Percentiles rank a stretch among this genome's conserved stretches.
Conservation (phyloP, 768 basidiomycete genomes). For the Boletus huronensis region DNA sequence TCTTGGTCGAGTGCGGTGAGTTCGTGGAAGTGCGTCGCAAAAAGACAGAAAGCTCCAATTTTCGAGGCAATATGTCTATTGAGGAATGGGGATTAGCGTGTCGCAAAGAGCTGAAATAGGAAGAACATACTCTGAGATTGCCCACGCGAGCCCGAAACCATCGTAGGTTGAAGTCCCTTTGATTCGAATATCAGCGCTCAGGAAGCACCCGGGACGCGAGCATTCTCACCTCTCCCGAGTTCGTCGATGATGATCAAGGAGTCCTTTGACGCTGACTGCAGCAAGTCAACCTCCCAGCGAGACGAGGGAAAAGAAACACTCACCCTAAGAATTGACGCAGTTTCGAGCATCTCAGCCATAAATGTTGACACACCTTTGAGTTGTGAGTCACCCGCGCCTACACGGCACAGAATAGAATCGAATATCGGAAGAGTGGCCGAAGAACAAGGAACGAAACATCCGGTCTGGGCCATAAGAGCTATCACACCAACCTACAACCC, state of each 20-base stretch:
- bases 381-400: slow-evolving; percentile 97
- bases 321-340: slow-evolving; percentile 89
- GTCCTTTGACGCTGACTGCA: slow-evolving; percentile 83
- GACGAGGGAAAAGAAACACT: slow-evolving; percentile 19
- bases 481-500: slow-evolving; percentile 79
- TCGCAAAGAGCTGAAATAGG: too few relatives aligned
- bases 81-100: background rate
- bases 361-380: slow-evolving; percentile 98
- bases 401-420: slow-evolving; percentile 91
- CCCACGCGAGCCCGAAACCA: slow-evolving; percentile 97
- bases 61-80: slow-evolving; percentile 86
- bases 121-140: slow-evolving; percentile 84
- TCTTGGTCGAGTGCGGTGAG: slow-evolving; percentile 89
- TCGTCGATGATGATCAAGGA: slow-evolving; percentile 98
- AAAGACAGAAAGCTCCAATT: slow-evolving; percentile 91
- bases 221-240: slow-evolving; percentile 70
- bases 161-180: slow-evolving; percentile 94
- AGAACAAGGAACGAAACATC: slow-evolving; percentile 92
- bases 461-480: slow-evolving; percentile 91
- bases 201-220: background rate
- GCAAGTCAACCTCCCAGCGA: background rate
- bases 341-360: slow-evolving; percentile 99
- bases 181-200: slow-evolving; percentile 7
- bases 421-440: slow-evolving; percentile 87
- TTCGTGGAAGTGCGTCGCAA: slow-evolving; percentile 98